Percentiles rank a stretch among this genome's conserved stretches.
Evolutionary conservation across 108 stramenopile species (phyloP).

Genomic region (Skeletonema costatum): DNA sequence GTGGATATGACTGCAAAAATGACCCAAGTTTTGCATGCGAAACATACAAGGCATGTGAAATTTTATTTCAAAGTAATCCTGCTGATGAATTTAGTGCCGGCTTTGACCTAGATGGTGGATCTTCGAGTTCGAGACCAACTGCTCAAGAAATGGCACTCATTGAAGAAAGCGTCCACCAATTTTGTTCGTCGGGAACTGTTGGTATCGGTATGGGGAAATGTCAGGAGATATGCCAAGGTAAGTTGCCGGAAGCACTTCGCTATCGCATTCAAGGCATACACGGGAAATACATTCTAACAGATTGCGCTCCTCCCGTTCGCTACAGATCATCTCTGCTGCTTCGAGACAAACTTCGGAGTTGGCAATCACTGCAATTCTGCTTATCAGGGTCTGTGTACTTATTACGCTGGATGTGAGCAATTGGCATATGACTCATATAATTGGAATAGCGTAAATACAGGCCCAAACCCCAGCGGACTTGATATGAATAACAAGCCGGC

Average conservation of each 20-base stretch:
- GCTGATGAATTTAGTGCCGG: background rate
- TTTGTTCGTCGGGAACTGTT: background rate
- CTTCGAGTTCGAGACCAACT: background rate
- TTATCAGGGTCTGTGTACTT: background rate
- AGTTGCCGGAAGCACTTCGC: background rate
- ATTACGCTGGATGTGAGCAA: background rate
- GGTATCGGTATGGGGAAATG: background rate
- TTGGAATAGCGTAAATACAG: background rate
- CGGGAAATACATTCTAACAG: background rate
- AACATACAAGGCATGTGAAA: background rate
- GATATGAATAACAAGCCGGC: background rate
- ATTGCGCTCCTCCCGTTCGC: background rate
- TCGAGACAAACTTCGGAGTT: background rate
- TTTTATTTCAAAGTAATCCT: background rate
- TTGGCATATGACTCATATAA: background rate
- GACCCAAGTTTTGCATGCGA: background rate
- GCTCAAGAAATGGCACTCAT: background rate
- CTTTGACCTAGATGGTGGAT: background rate
- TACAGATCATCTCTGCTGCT: background rate
- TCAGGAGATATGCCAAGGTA: background rate
- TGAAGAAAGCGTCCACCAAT: background rate
- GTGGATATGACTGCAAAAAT: background rate
- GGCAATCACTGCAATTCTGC: background rate
- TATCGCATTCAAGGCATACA: background rate
- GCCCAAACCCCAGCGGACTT: background rate